Evolutionary conservation across 176 grass and related monocot genomes (phyloP), one percentile per base, ranked within the genome.

Genomic region (Cenchrus americanus): DNA sequence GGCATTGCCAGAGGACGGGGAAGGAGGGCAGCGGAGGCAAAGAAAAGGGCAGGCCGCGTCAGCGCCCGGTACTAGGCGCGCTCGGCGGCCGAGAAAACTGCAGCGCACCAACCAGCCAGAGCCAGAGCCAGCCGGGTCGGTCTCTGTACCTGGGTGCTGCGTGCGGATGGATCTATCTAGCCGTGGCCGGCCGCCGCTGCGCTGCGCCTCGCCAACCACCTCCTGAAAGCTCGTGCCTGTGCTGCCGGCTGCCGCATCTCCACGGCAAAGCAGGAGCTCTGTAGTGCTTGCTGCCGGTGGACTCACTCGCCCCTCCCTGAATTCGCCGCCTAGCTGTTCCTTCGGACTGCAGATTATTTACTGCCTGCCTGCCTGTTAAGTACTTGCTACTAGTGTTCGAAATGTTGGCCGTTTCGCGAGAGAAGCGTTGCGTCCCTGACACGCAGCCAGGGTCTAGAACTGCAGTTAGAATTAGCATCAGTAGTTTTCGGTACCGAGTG

Each of bases 71-170:
- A 60, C 37, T 47, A 37, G 24, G 7, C 7, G 8, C 12, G 57
- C 76, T 64, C 84, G 60, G 42, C 69, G 77, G 69, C 77, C 59
- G 13, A 75, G 54, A 62, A 74, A 86, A 55, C 72, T 62, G 54
- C 80, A 14, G n/a, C 3, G 50, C 78, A 40, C 69, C 69, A 42
- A 81, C 71, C 71, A 24, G 8, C 7, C n/a, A n/a, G n/a, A n/a
- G n/a, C n/a, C n/a, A n/a, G n/a, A n/a, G n/a, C n/a, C 51, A 51
- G 12, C 10, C 48, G 8, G 42, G 7, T 32, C 14, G 42, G 7
- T 32, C 14, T 26, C 57, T 41, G 43, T 77, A 30, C 47, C 47
- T 59, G 12, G 13, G 0, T 12, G 3, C 49, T 14, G 49, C 5
- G 5, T 7, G 66, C 55, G 27, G 66, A 71, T 30, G 27, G 66